A percentile compares a stretch with the other conserved stretches of the same genome.
These are phyloP conservation scores for Candida loeiensis DNA, from an alignment of 805 yeast species.

Conservation along the genomic window DNA sequence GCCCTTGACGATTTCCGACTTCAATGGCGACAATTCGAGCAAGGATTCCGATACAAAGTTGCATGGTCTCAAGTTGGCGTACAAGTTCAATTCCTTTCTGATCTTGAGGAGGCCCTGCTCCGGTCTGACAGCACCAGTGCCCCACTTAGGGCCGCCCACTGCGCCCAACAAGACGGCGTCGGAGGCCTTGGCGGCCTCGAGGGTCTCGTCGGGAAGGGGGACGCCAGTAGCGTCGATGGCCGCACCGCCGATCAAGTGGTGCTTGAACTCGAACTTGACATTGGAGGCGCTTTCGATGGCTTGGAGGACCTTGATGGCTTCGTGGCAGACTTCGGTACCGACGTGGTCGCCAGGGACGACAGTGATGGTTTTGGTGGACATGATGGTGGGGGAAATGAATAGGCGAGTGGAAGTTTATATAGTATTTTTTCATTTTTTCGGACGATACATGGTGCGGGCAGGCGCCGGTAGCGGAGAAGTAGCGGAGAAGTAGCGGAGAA, in stretches of 20 bases:
- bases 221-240: conserved; percentile 95
- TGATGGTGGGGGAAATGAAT: not conserved
- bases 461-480: conserved; percentile 7
- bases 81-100: conserved; percentile 88
- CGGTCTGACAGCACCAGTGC: conserved; percentile 93
- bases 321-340: conserved; percentile 84
- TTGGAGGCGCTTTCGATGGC: conserved; percentile 55
- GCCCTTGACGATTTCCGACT: conserved; percentile 79
- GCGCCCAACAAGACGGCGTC: conserved; percentile 98
- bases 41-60: conserved; percentile 84
- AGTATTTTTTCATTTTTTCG: conserved; percentile 1
- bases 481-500: not conserved
- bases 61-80: conserved; percentile 97
- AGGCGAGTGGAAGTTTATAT: conserved; percentile 1
- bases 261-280: conserved; percentile 67
- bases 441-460: not conserved
- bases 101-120: conserved; percentile 94
- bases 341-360: conserved; percentile 96
- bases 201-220: conserved; percentile 82
- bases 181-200: conserved; percentile 77
- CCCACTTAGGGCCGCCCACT: conserved; percentile 99
- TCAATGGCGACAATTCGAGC: conserved; percentile 83
- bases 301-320: conserved; percentile 86
- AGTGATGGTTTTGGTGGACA: conserved; percentile 62
- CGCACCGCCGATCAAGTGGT: conserved; percentile 95